These are phyloP conservation scores for Raphanus hybrid DNA, from an alignment of 441 rosid species.

Conservation along the genomic window DNA sequence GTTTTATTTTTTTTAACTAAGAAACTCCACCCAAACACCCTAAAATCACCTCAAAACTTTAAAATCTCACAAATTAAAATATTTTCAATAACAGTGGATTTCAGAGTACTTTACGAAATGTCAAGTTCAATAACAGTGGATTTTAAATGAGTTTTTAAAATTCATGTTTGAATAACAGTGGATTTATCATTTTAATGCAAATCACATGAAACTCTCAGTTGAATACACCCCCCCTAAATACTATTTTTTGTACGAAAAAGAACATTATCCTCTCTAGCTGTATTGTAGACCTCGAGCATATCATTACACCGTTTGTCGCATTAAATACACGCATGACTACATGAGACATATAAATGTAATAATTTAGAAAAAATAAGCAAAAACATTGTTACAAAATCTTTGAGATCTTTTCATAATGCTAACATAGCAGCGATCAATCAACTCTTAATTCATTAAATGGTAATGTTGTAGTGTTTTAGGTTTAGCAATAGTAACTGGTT, in stretches of 20 bases:
- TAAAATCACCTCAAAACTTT: no score
- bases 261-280: constrained; percentile 22
- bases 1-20: no score
- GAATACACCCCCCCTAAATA: no score
- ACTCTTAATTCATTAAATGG: background rate
- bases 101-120: no score
- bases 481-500: background rate
- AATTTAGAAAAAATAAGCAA: background rate
- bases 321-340: constrained; percentile 22
- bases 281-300: constrained; percentile 28
- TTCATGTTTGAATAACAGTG: no score
- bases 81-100: no score
- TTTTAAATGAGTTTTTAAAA: no score
- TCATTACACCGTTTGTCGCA: constrained; percentile 1
- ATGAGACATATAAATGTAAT: background rate
- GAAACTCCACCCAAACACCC: no score
- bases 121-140: no score
- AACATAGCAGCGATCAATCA: background rate
- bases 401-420: background rate
- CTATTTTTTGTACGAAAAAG: background rate
- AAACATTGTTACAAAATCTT: background rate
- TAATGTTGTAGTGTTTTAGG: constrained; percentile 3
- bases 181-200: no score
- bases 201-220: no score
- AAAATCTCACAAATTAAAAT: no score